phyloP scores from a whole-genome alignment of 441 rosid species.

The Rhodomyrtus psidioides region DNA sequence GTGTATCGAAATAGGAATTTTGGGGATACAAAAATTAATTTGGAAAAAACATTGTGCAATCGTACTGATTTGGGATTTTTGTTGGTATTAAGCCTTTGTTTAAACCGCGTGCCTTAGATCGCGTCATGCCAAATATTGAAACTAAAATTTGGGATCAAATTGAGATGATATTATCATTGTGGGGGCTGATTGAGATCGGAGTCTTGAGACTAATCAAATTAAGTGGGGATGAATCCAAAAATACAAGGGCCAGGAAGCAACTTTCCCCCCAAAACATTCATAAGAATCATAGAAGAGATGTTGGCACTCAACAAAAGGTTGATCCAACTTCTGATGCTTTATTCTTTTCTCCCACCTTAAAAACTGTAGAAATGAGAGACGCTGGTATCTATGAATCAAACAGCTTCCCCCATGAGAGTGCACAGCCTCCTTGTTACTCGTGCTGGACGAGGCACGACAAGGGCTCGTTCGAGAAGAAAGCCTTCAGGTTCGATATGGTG shows the following conservation, averaged over 20 bases:
- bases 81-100: too few relatives aligned
- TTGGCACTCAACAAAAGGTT: neutral
- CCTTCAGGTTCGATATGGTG: slow-evolving; percentile 13
- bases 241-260: neutral
- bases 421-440: neutral
- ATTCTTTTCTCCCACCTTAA: neutral
- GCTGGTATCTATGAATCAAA: neutral
- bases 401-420: neutral
- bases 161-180: neutral
- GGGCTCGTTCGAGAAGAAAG: slow-evolving; percentile 21
- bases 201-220: neutral
- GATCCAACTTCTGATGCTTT: neutral
- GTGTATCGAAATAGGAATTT: too few relatives aligned
- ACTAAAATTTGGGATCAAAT: neutral
- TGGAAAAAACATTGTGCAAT: too few relatives aligned
- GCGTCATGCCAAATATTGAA: too few relatives aligned
- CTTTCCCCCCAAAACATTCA: neutral
- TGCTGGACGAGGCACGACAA: slow-evolving; percentile 10
- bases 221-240: neutral
- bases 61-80: too few relatives aligned
- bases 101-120: too few relatives aligned
- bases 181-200: neutral
- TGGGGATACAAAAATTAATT: too few relatives aligned
- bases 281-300: neutral
- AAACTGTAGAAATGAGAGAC: neutral